Conservation (phyloP, 202 grass and related monocot species). For the Schoenoplectus triqueter region DNA sequence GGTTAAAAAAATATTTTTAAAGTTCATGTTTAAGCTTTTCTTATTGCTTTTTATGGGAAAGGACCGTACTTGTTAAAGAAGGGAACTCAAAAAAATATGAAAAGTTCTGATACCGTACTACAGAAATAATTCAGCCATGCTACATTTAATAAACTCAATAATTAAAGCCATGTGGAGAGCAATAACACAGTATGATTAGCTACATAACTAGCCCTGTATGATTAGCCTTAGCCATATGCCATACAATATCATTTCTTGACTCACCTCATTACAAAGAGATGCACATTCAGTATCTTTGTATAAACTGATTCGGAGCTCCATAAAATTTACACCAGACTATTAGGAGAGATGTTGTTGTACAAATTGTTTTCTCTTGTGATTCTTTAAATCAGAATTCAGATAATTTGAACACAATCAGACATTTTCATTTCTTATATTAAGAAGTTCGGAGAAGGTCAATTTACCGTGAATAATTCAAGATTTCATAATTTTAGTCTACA, state of each 20-base stretch:
- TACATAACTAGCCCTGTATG: conserved; percentile 31
- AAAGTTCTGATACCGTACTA: conserved; percentile 21
- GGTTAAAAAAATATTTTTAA: neutral
- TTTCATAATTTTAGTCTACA: too few relatives aligned
- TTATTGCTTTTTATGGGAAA: neutral
- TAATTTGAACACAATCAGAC: too few relatives aligned
- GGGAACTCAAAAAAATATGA: neutral
- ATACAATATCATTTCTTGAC: conserved; percentile 23
- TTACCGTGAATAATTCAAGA: too few relatives aligned
- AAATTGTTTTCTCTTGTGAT: too few relatives aligned
- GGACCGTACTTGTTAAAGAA: neutral
- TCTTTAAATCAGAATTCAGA: too few relatives aligned
- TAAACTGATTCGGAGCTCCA: neutral
- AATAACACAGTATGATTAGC: conserved; percentile 34
- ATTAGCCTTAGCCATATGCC: neutral
- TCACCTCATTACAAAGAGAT: neutral
- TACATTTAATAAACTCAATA: conserved; percentile 23
- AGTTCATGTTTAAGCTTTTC: neutral
- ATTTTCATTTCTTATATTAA: too few relatives aligned
- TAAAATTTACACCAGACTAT: neutral
- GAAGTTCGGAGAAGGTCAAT: too few relatives aligned
- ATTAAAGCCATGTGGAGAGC: conserved; percentile 35
- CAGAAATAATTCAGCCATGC: conserved; percentile 35
- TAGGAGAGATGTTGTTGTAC: too few relatives aligned
- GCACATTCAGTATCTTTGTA: neutral